These are phyloP conservation scores for Naegleria lovaniensis DNA, from an alignment of 208 protist species.

Conservation along the genomic window DNA sequence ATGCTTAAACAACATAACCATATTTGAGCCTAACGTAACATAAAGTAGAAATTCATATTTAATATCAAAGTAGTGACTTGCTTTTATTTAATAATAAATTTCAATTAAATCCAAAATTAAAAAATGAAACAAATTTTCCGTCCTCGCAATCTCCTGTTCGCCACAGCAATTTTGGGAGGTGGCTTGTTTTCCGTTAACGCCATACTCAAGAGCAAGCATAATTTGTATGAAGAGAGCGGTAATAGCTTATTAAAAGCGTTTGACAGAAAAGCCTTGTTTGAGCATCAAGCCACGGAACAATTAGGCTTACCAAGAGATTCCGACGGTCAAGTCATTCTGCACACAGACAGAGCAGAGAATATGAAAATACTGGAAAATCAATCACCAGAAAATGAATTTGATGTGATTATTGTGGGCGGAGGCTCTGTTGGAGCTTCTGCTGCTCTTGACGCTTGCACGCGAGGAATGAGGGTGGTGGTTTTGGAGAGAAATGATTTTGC, in stretches of 20 bases:
- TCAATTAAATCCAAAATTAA: no score
- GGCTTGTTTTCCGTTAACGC: no score
- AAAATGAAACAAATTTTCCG: no score
- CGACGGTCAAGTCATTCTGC: neutral
- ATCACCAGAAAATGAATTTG: constrained; percentile 53
- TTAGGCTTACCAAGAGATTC: neutral
- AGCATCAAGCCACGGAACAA: neutral
- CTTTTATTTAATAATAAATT: no score
- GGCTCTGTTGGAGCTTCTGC: constrained; percentile 83
- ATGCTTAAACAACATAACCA: neutral
- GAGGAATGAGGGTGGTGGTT: constrained; percentile 79
- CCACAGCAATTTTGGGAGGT: no score
- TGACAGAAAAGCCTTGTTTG: no score
- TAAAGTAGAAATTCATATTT: no score
- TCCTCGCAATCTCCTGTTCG: no score
- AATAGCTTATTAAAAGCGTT: no score
- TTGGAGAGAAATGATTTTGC: constrained; percentile 91
- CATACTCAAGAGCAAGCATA: no score
- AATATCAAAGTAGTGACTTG: no score
- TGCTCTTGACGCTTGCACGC: constrained; percentile 80
- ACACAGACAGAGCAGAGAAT: constrained; percentile 12
- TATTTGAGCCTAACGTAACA: neutral
- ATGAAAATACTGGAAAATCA: constrained; percentile 39
- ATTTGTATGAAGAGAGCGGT: no score
- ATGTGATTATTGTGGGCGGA: constrained; percentile 88